Conservation (phyloP, 345 rosid species). For the Hypericum androsaemum region DNA sequence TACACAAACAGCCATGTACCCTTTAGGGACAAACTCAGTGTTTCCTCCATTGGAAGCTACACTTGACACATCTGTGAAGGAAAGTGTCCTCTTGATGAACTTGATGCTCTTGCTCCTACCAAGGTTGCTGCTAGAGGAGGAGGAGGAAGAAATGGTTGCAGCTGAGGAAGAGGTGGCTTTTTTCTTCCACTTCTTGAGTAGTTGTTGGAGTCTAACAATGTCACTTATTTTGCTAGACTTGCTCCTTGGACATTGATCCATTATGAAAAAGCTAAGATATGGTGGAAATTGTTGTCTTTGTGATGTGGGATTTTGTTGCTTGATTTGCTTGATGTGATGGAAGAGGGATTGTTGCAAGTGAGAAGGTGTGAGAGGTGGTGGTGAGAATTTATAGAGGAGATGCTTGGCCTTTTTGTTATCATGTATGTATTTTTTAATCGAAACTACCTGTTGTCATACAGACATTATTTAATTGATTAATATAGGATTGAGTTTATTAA, state of each 20-base stretch:
- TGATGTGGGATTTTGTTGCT: too few relatives aligned
- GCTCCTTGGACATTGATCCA: neutral
- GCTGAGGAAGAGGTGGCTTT: slow-evolving; percentile 7
- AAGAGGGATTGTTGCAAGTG: neutral
- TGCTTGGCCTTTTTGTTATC: too few relatives aligned
- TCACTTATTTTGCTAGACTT: slow-evolving; percentile 17
- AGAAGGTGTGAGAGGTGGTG: neutral
- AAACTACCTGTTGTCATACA: too few relatives aligned
- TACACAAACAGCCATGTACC: neutral
- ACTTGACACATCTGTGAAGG: slow-evolving; percentile 10
- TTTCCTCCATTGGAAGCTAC: neutral
- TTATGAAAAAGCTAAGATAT: too few relatives aligned
- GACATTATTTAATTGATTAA: too few relatives aligned
- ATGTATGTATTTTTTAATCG: too few relatives aligned
- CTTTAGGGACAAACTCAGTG: slow-evolving; percentile 1
- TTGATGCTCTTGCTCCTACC: slow-evolving; percentile 12
- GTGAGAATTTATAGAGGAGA: too few relatives aligned
- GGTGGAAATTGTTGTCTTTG: too few relatives aligned
- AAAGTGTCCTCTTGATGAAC: slow-evolving; percentile 21
- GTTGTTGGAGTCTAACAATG: slow-evolving; percentile 21
- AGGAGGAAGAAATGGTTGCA: neutral
- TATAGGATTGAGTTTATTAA: too few relatives aligned
- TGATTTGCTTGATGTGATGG: too few relatives aligned
- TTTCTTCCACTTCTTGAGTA: slow-evolving; percentile 22
- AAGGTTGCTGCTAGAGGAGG: neutral